Conservation (phyloP, 148 eudicot species). For the Amaranthus hypochondriacus region DNA sequence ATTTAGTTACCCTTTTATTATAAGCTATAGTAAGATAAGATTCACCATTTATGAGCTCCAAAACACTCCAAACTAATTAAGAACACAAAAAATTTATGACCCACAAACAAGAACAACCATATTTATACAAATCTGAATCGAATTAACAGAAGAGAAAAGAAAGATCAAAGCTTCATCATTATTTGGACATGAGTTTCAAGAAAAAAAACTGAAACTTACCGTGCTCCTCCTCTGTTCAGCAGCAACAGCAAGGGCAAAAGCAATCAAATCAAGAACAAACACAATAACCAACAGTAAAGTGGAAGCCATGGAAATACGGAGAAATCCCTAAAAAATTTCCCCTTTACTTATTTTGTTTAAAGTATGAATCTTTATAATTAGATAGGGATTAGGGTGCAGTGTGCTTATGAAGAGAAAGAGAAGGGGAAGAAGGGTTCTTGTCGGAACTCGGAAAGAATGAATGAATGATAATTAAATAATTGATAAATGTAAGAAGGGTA, state of each 20-base stretch:
- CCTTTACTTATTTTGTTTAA: neutral
- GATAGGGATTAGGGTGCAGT: too few relatives aligned
- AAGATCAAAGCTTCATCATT: neutral
- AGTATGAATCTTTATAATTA: neutral
- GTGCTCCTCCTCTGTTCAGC: conserved; percentile 64
- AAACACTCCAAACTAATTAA: neutral
- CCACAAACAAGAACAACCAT: neutral
- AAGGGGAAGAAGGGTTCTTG: too few relatives aligned
- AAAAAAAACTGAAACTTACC: conserved; percentile 33
- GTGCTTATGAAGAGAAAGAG: too few relatives aligned
- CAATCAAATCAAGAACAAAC: conserved; percentile 58
- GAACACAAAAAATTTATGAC: neutral
- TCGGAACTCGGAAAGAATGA: too few relatives aligned
- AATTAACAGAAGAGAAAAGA: neutral
- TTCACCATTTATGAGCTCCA: neutral
- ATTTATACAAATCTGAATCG: neutral
- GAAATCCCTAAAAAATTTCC: neutral
- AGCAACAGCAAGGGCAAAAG: conserved; percentile 74
- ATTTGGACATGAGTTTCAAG: neutral
- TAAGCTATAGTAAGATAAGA: too few relatives aligned
- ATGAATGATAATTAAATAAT: too few relatives aligned
- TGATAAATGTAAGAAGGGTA: too few relatives aligned
- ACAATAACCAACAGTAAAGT: conserved; percentile 45
- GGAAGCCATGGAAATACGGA: conserved; percentile 63
- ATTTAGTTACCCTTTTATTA: too few relatives aligned